A percentile compares a stretch with the other conserved stretches of the same genome.
phyloP scores from a whole-genome alignment of 192 early-diverging fungal species.

The Linnemannia exigua region DNA sequence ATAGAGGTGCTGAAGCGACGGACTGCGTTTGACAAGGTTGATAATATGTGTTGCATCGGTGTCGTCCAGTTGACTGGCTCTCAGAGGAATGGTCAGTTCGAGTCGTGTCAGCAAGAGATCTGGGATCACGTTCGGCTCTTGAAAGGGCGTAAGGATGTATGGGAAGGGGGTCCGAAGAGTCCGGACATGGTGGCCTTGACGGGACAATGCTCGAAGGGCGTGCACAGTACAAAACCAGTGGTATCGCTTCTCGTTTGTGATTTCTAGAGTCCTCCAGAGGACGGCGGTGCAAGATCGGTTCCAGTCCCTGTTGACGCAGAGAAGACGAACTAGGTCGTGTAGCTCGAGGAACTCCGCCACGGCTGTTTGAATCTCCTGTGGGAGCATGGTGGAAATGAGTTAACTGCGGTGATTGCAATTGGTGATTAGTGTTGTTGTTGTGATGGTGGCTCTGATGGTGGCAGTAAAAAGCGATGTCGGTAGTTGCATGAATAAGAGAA shows the following conservation, averaged over 20 bases:
- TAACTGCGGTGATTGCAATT: not conserved
- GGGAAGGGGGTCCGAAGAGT: not conserved
- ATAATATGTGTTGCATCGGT: not conserved
- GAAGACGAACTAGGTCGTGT: not conserved
- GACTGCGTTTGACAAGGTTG: not conserved
- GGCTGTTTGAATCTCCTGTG: not conserved
- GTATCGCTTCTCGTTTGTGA: not conserved
- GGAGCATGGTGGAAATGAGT: not conserved
- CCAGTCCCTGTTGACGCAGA: not conserved
- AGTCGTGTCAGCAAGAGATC: not conserved
- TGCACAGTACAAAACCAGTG: not conserved
- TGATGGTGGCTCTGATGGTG: not conserved
- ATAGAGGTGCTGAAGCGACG: not conserved
- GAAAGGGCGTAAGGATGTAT: not conserved
- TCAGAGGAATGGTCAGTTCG: not conserved
- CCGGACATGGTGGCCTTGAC: not conserved
- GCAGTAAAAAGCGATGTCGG: not conserved
- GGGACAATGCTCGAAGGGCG: not conserved
- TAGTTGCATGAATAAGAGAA: not conserved
- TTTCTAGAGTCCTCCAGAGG: not conserved
- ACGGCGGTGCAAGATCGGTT: not conserved
- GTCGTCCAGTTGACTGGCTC: not conserved
- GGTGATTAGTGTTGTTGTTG: not conserved
- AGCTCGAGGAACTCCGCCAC: not conserved
- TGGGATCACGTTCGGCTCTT: not conserved